These are phyloP conservation scores for Ilyonectria sp. DNA, from an alignment of 2,329 filamentous ascomycete genomes.

Conservation along the genomic window DNA sequence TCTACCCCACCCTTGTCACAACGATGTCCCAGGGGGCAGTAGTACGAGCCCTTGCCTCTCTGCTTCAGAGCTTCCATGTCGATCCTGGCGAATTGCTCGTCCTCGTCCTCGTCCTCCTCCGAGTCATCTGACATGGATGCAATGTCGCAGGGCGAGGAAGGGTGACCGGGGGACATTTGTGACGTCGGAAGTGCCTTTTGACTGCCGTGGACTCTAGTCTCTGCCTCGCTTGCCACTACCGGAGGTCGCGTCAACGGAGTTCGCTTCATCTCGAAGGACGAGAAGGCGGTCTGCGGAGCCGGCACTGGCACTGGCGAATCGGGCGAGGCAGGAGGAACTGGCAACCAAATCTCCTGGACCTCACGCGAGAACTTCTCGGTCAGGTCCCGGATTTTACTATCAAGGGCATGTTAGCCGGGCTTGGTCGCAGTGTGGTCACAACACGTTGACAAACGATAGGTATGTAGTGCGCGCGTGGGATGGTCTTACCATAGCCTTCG, in stretches of 20 bases:
- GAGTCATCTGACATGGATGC: constrained; percentile 51
- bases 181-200: constrained; percentile 46
- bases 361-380: constrained; percentile 53
- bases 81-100: constrained; percentile 54
- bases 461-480: background rate
- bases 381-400: constrained; percentile 54
- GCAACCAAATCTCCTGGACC: constrained; percentile 52
- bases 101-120: constrained; percentile 48
- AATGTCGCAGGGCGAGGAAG: constrained; percentile 35
- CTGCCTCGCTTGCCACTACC: constrained; percentile 37
- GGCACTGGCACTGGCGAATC: constrained; percentile 24
- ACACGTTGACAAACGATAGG: constrained; percentile 8
- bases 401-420: constrained; percentile 32
- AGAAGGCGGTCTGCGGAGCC: constrained; percentile 39
- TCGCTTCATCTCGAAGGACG: constrained; percentile 44
- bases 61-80: constrained; percentile 58
- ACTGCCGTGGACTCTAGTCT: constrained; percentile 38
- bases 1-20: constrained; percentile 60
- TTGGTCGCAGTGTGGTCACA: background rate
- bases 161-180: constrained; percentile 31
- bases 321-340: constrained; percentile 34
- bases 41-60: constrained; percentile 57
- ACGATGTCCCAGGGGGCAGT: constrained; percentile 53
- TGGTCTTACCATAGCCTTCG: constrained; percentile 53
- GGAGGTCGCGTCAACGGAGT: constrained; percentile 35